Base-by-base conservation (phyloP, 768 basidiomycete genomes). In the Exidia glandulosa region DNA sequence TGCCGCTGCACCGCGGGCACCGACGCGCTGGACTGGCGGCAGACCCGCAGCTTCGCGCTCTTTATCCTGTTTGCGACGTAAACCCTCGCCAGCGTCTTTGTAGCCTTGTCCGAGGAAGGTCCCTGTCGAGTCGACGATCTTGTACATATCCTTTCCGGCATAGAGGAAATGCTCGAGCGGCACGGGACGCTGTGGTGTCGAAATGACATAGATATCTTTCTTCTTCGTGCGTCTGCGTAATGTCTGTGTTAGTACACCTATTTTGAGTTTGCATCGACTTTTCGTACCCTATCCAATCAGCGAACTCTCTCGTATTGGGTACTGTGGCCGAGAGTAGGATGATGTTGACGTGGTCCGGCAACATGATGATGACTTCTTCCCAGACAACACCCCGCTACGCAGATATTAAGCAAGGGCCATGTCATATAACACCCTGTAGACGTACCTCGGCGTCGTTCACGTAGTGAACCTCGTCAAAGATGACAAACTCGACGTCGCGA, bases 351-450 rank as follows among this genome's bases (percentile, higher is more conserved):
- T 99, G 95, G 64, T 98, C 96, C 0, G 96, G 96, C 13, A 99
- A 78, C 94, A 99, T 97, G 71, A 99, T 99, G 65, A 99, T 99
- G 30, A 99, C 95, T 74, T 99, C 95, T 73, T 99, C 95, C 96
- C 96, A 99, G 13, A 99, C 96, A 19, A 99, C 96, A 41, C 96
- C 96, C 69, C 96, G 81, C 95, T 97, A 68, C 45, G 48, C 37
- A 16, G 57, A 16, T 25, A 55, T 64, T 54, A 13, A 29, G 25
- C 25, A 9, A 0, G n/a, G 27, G 19, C 2, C 57, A 16, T 4
- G 47, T 1, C 4, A 61, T 0, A 62, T 19, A 32, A 34, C 5
- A 9, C 9, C 6, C 16, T 9, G 3, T 27, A 25, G 1, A 62
- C 73, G 60, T 59, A 95, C 95, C 86, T 99, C 96, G 16, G 92